Evolutionary conservation across 768 basidiomycete genomes (phyloP), one percentile per base, ranked within the genome.

Genomic region (Boletus patriciae): DNA sequence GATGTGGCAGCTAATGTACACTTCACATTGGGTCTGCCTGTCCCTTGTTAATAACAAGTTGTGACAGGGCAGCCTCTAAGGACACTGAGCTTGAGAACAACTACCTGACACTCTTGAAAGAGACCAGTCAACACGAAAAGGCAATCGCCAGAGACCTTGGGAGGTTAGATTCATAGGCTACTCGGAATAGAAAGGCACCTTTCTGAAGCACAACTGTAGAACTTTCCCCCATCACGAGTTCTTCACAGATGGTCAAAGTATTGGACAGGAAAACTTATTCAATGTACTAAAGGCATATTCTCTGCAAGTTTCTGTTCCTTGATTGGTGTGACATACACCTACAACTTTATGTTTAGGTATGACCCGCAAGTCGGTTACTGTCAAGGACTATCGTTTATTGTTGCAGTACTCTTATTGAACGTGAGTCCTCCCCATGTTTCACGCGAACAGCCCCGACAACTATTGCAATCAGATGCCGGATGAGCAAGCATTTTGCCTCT

Each of bases 231-330:
- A 94, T 68, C 95, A 98, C 66, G 88, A 91, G 45, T 98, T 93
- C 76, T 99, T 98, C 72, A 93, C 85, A 42, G 91, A 97, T 62
- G 94, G 88, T 3, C 90, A 91, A 64, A 97, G 96, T 10, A 88
- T 95, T 27, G 97, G 97, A 3, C 95, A 98, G 70, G 96, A 98
- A 73, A 95, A 96, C 66, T 73, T 99, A 36, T 98, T 98, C 77
- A 98, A 98, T 68, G 95, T 99, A 36, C 79, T 98, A 33, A 98
- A 98, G 71, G 97, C 97, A 11, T 99, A 98, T 70, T 97, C 94
- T 21, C 70, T 98, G 86, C 93, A 75, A 67, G 88, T 71, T 34
- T 52, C 41, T 15, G 11, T 43, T 50, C 19, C 45, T 54, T 57
- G 23, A 42, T n/a, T 13, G 15, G 16, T 25, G 29, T 19, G 27